phyloP scores from a whole-genome alignment of 352 stramenopile genomes.

The Phytophthora tubulina region DNA sequence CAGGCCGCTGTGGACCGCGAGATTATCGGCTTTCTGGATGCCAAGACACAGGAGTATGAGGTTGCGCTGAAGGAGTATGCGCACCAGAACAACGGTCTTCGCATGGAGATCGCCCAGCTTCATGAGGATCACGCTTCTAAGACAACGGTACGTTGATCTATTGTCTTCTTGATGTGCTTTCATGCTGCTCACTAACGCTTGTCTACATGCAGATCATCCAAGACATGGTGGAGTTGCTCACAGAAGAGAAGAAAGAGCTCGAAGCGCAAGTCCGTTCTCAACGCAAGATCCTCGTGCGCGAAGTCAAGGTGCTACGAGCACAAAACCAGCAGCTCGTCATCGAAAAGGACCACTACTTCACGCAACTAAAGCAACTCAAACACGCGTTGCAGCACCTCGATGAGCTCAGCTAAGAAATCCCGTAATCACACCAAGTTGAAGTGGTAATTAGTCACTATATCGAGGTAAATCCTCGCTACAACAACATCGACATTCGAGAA shows the following conservation, averaged over 20 bases:
- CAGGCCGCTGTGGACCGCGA: conserved; percentile 77
- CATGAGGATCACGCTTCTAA: conserved; percentile 70
- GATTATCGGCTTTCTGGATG: conserved; percentile 87
- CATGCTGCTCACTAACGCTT: background rate
- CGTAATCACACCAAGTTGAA: conserved; percentile 22
- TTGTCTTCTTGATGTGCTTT: background rate
- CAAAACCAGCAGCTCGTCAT: conserved; percentile 72
- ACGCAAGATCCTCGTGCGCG: conserved; percentile 82
- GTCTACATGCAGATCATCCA: conserved; percentile 66
- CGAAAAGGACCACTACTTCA: conserved; percentile 81
- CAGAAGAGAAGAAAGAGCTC: conserved; percentile 81
- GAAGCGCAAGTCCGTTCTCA: conserved; percentile 77
- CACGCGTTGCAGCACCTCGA: conserved; percentile 78
- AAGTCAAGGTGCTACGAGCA: conserved; percentile 76
- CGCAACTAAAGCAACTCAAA: conserved; percentile 81
- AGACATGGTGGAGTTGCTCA: conserved; percentile 82
- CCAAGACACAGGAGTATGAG: conserved; percentile 83
- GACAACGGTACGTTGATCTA: conserved; percentile 48
- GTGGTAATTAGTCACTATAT: conserved; percentile 5
- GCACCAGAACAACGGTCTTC: conserved; percentile 65
- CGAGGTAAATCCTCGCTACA: conserved; percentile 1
- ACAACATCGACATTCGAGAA: conserved; percentile 24
- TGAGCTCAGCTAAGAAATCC: conserved; percentile 45
- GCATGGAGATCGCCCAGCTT: conserved; percentile 53
- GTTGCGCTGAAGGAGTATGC: conserved; percentile 59